Conservation (phyloP, 2,329 filamentous ascomycete species). For the Xylariales sp. region DNA sequence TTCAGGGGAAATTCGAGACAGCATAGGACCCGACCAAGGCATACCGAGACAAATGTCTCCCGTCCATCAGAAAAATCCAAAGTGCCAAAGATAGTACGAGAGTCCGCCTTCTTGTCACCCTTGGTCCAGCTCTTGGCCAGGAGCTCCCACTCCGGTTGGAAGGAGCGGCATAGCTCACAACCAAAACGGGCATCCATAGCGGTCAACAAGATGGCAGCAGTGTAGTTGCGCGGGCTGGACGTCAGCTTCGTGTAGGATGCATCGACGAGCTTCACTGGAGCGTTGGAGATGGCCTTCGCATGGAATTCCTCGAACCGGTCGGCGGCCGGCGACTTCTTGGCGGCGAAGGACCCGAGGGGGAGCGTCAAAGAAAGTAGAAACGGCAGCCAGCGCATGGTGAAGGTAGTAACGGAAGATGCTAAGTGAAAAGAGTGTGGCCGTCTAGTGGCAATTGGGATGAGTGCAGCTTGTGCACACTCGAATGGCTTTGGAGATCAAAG, state of each 20-base stretch:
- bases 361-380: conserved; percentile 60
- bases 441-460: conserved; percentile 6
- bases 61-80: conserved; percentile 86
- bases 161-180: conserved; percentile 81
- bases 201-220: conserved; percentile 76
- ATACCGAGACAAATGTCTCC: conserved; percentile 79
- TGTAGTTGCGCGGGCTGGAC: conserved; percentile 74
- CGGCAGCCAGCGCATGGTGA: conserved; percentile 65
- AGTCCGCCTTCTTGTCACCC: conserved; percentile 71
- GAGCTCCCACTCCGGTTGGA: conserved; percentile 91
- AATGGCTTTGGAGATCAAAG: neutral
- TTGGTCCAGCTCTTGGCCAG: conserved; percentile 81
- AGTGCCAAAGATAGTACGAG: conserved; percentile 72
- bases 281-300: conserved; percentile 56
- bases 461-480: conserved; percentile 5
- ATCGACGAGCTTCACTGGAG: conserved; percentile 74
- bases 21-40: too few relatives aligned
- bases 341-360: conserved; percentile 53
- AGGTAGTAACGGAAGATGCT: conserved; percentile 11
- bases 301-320: conserved; percentile 71
- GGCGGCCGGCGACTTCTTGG: conserved; percentile 54
- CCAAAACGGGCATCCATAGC: conserved; percentile 79
- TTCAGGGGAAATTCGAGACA: conserved; percentile 3
- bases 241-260: conserved; percentile 71
- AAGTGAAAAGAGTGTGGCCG: conserved; percentile 3